Percentiles rank a stretch among this genome's conserved stretches.
Conservation (phyloP, 805 yeast species). For the Isabelozyma gotoi region DNA sequence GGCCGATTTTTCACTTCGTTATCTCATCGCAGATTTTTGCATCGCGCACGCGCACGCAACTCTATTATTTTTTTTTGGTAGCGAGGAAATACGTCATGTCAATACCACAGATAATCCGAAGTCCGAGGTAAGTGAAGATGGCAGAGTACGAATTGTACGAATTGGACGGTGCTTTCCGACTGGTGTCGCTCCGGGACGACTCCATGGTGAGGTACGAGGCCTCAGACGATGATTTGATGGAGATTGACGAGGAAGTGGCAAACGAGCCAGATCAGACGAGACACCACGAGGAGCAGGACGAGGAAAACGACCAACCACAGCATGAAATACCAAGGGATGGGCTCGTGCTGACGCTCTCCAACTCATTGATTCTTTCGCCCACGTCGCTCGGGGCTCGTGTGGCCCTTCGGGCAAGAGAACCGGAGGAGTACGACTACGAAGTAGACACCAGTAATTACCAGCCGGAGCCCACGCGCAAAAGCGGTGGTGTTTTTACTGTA, state of each 20-base stretch:
- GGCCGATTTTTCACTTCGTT: background rate
- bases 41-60: background rate
- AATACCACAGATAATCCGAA: no score
- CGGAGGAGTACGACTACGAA: slow-evolving; percentile 11
- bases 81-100: no score
- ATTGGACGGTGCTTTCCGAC: background rate
- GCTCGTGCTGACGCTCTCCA: background rate
- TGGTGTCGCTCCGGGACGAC: background rate
- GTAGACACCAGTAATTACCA: background rate
- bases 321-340: slow-evolving; percentile 1
- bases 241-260: background rate
- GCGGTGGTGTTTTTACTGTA: background rate
- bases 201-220: background rate
- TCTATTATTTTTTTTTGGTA: no score
- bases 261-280: slow-evolving; percentile 3
- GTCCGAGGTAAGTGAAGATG: background rate
- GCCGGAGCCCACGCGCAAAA: background rate
- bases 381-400: slow-evolving; percentile 41
- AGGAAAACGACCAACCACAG: background rate
- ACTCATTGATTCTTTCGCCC: slow-evolving; percentile 28
- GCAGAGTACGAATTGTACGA: background rate
- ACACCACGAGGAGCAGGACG: background rate
- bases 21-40: background rate
- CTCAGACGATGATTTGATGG: slow-evolving; percentile 14
- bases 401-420: slow-evolving; percentile 24